Base-by-base conservation (phyloP, 2,329 filamentous ascomycete species). In the Xylariaceae sp. region DNA sequence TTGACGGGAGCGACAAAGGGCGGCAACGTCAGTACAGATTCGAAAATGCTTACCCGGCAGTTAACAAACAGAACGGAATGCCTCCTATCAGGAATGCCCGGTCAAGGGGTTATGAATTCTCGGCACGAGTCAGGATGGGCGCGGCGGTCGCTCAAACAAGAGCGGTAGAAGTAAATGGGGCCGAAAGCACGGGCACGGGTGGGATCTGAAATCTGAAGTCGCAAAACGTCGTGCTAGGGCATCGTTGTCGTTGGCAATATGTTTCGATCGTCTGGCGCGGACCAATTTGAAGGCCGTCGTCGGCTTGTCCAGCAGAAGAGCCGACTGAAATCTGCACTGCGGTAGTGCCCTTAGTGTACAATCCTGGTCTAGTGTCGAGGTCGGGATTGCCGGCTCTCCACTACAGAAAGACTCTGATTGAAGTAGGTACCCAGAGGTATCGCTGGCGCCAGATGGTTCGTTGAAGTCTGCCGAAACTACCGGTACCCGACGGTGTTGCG, bases 11-110 rank as follows among this genome's bases (percentile, higher is more conserved):
- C 44, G 43, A 47, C 29, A 50, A 50, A 43, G 31, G 47, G 47
- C 34, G 47, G 56, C 40, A 55, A 62, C 54, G 59, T 59, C 51
- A 56, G 54, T 50, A 56, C 53, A 41, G 30, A 48, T 54, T 60
- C 51, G 54, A 51, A 54, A 55, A 39, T 39, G 37, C 47, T 53
- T 53, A 53, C 51, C 19, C 55, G 43, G 31, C 56, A 57, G 56
- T 59, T 7, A 57, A 57, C 53, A 57, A 55, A 61, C 59, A 55
- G 60, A 60, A 60, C 59, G 53, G 60, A 60, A 56, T 55, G 58
- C 57, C 56, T 19, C 19, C 19, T 55, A 54, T 54, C 54, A 50
- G 55, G 56, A 52, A 42, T 54, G 41, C 34, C 35, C 8, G 35
- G 31, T 29, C 3, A 31, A 31, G 29, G 11, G 43, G 29, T 30